Evolutionary conservation across 1,284 basidiomycete species (phyloP).

Genomic region (Microbotryomycetes sp.): DNA sequence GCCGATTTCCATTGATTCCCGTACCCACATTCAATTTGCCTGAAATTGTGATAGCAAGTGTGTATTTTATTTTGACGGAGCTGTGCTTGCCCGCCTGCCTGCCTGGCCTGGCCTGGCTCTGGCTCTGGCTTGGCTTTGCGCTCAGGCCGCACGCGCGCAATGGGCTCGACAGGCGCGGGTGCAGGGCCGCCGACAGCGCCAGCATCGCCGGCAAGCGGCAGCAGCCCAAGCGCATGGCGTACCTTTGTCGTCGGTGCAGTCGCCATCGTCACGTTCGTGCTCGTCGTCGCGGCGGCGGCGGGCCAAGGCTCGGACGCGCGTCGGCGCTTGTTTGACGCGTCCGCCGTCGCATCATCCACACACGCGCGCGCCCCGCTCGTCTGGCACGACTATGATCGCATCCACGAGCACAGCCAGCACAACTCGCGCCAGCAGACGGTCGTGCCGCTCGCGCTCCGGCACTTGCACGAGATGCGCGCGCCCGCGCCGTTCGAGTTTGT

Average conservation of each 20-base stretch:
- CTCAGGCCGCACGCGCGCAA: too few species aligned
- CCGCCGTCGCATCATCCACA: too few species aligned
- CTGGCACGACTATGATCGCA: background rate
- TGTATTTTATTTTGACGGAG: too few species aligned
- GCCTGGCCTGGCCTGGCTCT: too few species aligned
- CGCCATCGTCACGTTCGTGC: background rate
- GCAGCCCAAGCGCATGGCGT: background rate
- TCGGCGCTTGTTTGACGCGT: background rate
- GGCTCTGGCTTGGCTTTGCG: too few species aligned
- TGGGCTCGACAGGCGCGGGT: too few species aligned
- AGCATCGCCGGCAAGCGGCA: too few species aligned
- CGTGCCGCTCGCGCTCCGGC: background rate
- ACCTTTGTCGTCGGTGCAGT: background rate
- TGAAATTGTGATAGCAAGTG: too few species aligned
- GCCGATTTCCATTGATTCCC: too few species aligned
- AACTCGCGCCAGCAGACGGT: background rate
- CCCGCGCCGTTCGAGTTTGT: slow-evolving; percentile 1
- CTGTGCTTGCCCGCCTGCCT: too few species aligned
- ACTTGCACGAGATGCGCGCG: background rate
- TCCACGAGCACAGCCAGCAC: background rate
- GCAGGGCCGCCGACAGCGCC: too few species aligned
- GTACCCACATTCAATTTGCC: too few species aligned
- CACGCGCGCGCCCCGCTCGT: background rate
- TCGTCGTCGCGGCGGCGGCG: background rate
- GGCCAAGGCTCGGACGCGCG: background rate